Percentiles rank a stretch among this genome's conserved stretches.
Conservation (phyloP, 805 yeast species). For the Ogataea glucozyma region DNA sequence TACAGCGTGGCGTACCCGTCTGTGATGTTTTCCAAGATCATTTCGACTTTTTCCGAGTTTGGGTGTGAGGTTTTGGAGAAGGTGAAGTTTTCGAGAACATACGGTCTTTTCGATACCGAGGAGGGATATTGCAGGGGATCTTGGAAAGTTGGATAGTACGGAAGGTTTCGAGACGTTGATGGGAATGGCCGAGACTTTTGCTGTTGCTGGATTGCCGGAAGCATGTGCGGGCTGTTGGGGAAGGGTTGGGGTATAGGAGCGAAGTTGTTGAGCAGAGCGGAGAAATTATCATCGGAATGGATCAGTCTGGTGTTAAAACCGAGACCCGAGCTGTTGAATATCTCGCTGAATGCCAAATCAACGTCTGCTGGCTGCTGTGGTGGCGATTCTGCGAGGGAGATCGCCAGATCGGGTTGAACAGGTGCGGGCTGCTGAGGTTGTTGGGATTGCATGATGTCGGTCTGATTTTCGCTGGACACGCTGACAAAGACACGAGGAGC, state of each 20-base stretch:
- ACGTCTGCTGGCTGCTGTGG: slow-evolving; percentile 2
- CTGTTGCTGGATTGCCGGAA: background rate
- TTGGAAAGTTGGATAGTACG: slow-evolving; percentile 29
- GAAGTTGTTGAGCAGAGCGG: slow-evolving; percentile 17
- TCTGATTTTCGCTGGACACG: slow-evolving; percentile 7
- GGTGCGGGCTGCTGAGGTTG: background rate
- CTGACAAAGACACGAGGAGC: slow-evolving; percentile 8
- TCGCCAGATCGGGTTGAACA: background rate
- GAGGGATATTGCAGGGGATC: slow-evolving; percentile 27
- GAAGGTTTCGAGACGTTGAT: slow-evolving; percentile 10
- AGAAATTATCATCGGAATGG: slow-evolving; percentile 37
- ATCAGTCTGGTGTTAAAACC: slow-evolving; percentile 40
- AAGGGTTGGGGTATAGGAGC: slow-evolving; percentile 4
- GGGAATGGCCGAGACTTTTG: background rate
- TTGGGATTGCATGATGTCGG: background rate
- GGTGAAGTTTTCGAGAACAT: slow-evolving; percentile 31
- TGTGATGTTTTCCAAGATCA: slow-evolving; percentile 44
- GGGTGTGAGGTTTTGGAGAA: slow-evolving; percentile 49
- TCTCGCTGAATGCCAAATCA: slow-evolving; percentile 31
- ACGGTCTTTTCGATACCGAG: slow-evolving; percentile 19
- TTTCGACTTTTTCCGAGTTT: slow-evolving; percentile 48
- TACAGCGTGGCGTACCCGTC: slow-evolving; percentile 49
- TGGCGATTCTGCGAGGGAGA: background rate
- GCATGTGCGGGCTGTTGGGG: slow-evolving; percentile 3
- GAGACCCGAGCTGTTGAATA: slow-evolving; percentile 29